Evolutionary conservation across 2,329 filamentous ascomycete species (phyloP), one percentile per base, ranked within the genome.

Genomic region (Ophiostoma sp.): DNA sequence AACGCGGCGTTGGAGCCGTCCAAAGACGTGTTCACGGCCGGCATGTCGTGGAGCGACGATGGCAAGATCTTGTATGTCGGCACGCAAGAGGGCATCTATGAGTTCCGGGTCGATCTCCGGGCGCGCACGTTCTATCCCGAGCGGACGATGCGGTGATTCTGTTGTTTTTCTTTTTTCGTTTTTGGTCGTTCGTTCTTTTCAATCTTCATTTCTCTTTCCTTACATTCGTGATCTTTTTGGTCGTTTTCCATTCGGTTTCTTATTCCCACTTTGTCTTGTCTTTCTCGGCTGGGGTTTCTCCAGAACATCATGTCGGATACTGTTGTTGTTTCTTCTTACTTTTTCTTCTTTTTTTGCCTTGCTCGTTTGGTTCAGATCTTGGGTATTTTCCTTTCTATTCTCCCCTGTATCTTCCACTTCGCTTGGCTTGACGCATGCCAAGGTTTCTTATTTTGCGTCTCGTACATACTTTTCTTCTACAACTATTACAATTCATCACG

Each of bases 21-120:
- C 68, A 89, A 87, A 1, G 85, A 87, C n/a, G 87, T 87, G 4
- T 78, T 89, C 71, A 89, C 87, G 1, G 85, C 87, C 13, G 87
- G 87, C 1, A 78, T 88, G 73, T 81, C 83, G 31, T 90, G 87
- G 87, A 88, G 86, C 73, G 83, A 85, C 48, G 85, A 89, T 75
- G 87, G 87, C 1, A 82, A 81, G 66, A 82, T 79, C 31, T 75
- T 90, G 87, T 89, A 85, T 74, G 81, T 89, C 57, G 88, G 85
- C 27, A 85, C 87, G 44, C 88, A 92, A 76, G 88, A 91, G 74
- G 91, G 91, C 70, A 89, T 94, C 69, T 92, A 92, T 75, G 90
- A 93, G 79, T 87, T 92, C 75, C 85, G 84, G 44, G 83, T 94
- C 73, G 88, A 92, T 76, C 75, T 88, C 23, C 82, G 85, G 67